Evolutionary conservation across 495 filamentous ascomycete species (phyloP), one percentile per base, ranked within the genome.

Genomic region (Aspergillus nanangensis): DNA sequence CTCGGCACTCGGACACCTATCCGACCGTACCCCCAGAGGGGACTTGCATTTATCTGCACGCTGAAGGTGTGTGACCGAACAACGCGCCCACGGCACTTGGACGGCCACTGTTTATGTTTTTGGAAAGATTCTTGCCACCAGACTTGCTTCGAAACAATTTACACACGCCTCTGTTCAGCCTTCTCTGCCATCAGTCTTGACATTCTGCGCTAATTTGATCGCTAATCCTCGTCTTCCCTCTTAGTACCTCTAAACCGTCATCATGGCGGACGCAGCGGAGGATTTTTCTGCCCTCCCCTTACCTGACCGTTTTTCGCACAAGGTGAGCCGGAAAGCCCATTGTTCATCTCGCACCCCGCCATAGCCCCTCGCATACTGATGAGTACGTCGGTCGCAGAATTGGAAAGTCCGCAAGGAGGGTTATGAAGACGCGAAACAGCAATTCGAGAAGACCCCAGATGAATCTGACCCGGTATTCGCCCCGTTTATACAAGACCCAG

Each of bases 341-440:
- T 9, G 14, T 1, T 9, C 31, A 15, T 23, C 20, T 36, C 15
- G 21, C 23, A 5, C 25, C 25, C 25, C 25, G 25, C 25, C 25
- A 29, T 29, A 29, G 5, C 25, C 25, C 25, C 25, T 7, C 25
- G 25, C 25, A 41, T 52, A 37, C 62, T 67, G 50, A 73, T 29
- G 5, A 14, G 2, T 18, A 11, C 25, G 14, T 21, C 41, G n/a
- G 22, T 41, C 40, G 27, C 57, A 93, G 84, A 82, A 86, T 60
- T 99, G 93, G 93, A 99, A 99, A 77, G 93, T 93, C 33, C 79
- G 93, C 52, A 99, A 99, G 66, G 79, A 81, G 61, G 93, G 86
- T 38, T 99, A 97, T 66, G 93, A 97, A 71, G 89, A 92, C 50
- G 92, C 89, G 34, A 81, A 87, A 31, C 86, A 88, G 60, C 77